Conservation (phyloP, 2,329 filamentous ascomycete species). For the Alternaria metachromatica region DNA sequence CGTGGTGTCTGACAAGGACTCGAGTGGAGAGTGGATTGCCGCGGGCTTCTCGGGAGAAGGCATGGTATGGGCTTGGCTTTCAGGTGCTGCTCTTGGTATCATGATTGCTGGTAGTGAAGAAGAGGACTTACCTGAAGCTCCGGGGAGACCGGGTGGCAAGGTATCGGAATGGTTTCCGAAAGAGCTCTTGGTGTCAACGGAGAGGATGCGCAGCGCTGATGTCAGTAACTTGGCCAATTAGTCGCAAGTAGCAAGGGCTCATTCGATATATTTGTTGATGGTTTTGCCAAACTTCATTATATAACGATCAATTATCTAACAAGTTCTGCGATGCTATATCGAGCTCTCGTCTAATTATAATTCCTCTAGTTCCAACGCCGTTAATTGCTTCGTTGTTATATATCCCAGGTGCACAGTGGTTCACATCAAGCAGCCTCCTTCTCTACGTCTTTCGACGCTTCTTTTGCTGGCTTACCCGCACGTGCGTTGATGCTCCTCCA, state of each 20-base stretch:
- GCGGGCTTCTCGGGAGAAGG: conserved; percentile 24
- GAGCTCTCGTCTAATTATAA: not conserved
- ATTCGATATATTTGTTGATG: not conserved
- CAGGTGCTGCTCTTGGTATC: conserved; percentile 19
- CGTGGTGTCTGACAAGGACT: conserved; percentile 18
- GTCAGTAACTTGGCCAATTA: not conserved
- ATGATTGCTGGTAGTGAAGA: conserved; percentile 23
- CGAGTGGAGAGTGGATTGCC: conserved; percentile 43
- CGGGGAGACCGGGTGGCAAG: conserved; percentile 7
- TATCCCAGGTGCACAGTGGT: not conserved
- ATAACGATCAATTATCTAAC: not conserved
- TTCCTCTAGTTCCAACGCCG: not conserved
- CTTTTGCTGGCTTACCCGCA: not conserved
- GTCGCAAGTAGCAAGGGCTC: not conserved
- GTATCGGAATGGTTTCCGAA: conserved; percentile 8
- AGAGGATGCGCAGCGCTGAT: not conserved
- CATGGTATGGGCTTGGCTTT: conserved; percentile 25
- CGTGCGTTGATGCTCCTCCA: conserved; percentile 63
- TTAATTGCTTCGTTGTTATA: not conserved
- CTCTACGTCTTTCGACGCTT: not conserved
- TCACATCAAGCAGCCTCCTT: not conserved
- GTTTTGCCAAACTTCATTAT: not conserved
- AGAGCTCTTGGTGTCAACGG: not conserved
- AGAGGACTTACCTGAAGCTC: not conserved
- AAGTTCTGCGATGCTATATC: not conserved